These are phyloP conservation scores for Huntiella omanensis DNA, from an alignment of 2,329 filamentous ascomycete species.

Conservation along the genomic window DNA sequence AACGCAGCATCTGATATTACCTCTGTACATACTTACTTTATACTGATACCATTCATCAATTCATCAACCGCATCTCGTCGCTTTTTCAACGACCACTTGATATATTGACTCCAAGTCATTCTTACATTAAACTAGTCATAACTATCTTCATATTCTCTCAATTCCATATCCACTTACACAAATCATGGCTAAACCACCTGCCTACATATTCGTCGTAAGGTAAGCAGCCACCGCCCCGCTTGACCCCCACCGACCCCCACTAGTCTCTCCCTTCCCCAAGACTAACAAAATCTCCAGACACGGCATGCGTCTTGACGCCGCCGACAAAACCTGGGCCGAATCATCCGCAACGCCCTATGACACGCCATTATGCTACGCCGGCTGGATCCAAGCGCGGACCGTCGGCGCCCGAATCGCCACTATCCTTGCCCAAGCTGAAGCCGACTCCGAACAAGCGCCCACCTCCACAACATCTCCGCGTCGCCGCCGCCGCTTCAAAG, in stretches of 20 bases:
- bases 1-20: too few species aligned
- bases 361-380: slow-evolving; percentile 82
- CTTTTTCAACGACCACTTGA: slow-evolving; percentile 1
- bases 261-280: not conserved
- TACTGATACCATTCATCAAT: too few species aligned
- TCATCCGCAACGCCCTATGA: slow-evolving; percentile 89
- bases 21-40: too few species aligned
- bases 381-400: slow-evolving; percentile 71
- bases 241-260: not conserved
- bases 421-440: slow-evolving; percentile 38
- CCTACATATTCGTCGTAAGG: slow-evolving; percentile 27
- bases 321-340: slow-evolving; percentile 88
- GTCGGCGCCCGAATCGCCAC: slow-evolving; percentile 70
- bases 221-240: slow-evolving; percentile 13
- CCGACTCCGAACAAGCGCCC: slow-evolving; percentile 19
- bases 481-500: slow-evolving; percentile 43
- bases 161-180: slow-evolving; percentile 22
- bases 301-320: slow-evolving; percentile 81
- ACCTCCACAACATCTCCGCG: slow-evolving; percentile 11
- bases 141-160: too few species aligned
- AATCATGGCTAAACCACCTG: slow-evolving; percentile 24
- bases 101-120: slow-evolving; percentile 1
- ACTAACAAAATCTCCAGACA: slow-evolving; percentile 36
- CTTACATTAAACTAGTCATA: slow-evolving; percentile 10
- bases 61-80: too few species aligned